A percentile compares a stretch with the other conserved stretches of the same genome.
phyloP scores from a whole-genome alignment of 768 basidiomycete species.

The Boletus vermiculosoides region DNA sequence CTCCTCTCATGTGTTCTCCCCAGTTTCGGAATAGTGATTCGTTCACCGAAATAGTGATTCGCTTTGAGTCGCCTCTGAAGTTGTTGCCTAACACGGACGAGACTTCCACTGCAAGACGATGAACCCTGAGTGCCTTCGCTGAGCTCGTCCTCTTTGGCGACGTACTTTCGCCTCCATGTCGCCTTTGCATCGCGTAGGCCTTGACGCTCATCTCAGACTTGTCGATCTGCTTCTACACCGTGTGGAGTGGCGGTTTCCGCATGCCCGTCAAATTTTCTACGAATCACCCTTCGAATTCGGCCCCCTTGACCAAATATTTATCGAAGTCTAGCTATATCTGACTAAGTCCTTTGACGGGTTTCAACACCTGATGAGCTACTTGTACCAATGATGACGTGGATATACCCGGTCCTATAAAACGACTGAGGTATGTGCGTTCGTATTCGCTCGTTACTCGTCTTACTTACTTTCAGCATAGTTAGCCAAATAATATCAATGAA shows the following conservation, averaged over 20 bases:
- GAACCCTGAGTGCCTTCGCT: slow-evolving; percentile 80
- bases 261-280: slow-evolving; percentile 73
- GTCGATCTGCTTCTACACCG: slow-evolving; percentile 89
- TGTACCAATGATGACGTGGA: too few species aligned
- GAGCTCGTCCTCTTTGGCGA: slow-evolving; percentile 87
- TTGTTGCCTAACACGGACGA: too few species aligned
- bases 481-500: too few species aligned
- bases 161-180: slow-evolving; percentile 79
- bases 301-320: slow-evolving; percentile 75
- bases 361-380: too few species aligned
- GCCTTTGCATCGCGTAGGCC: slow-evolving; percentile 74
- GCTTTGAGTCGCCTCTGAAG: too few species aligned
- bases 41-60: too few species aligned
- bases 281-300: slow-evolving; percentile 69
- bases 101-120: not conserved
- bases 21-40: too few species aligned
- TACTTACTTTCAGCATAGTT: too few species aligned
- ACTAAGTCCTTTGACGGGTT: slow-evolving; percentile 65
- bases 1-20: too few species aligned
- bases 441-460: too few species aligned
- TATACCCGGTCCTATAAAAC: too few species aligned
- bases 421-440: too few species aligned
- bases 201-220: slow-evolving; percentile 87
- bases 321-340: slow-evolving; percentile 88
- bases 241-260: slow-evolving; percentile 84